phyloP scores from a whole-genome alignment of 768 basidiomycete species.

The Asterophora parasitica region DNA sequence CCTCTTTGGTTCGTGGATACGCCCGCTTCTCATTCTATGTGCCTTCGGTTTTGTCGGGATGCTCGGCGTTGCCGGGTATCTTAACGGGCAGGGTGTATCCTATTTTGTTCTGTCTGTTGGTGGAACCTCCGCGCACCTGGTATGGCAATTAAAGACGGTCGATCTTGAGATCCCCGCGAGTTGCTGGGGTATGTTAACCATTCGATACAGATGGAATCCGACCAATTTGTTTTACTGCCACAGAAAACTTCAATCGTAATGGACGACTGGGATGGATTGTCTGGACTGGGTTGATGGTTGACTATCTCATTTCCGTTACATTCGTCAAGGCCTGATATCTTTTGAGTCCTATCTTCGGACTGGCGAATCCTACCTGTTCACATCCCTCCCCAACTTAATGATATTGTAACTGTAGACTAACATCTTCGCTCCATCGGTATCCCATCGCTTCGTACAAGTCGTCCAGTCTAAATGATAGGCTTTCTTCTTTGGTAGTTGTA shows the following conservation, averaged over 20 bases:
- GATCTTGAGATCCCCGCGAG: constrained; percentile 39
- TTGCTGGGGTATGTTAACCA: constrained; percentile 37
- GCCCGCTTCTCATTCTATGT: constrained; percentile 50
- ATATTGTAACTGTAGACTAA: neutral
- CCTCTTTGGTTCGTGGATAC: constrained; percentile 58
- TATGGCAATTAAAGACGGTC: constrained; percentile 44
- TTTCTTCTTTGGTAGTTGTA: neutral
- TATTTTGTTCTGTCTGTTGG: constrained; percentile 44
- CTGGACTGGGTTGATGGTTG: constrained; percentile 39
- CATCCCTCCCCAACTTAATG: neutral
- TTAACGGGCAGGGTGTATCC: constrained; percentile 46
- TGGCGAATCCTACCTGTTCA: neutral
- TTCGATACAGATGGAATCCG: neutral
- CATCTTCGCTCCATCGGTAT: neutral
- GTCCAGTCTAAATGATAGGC: neutral
- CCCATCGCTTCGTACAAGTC: neutral
- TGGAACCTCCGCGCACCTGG: constrained; percentile 37
- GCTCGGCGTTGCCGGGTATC: constrained; percentile 48
- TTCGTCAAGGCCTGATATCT: neutral
- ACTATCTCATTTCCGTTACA: constrained; percentile 25
- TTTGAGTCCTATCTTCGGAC: neutral
- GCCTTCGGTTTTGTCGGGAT: constrained; percentile 46
- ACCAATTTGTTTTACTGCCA: neutral
- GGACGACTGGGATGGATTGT: constrained; percentile 43
- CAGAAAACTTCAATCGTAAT: constrained; percentile 45